phyloP scores from a whole-genome alignment of 2,329 filamentous ascomycete species.

The Colletotrichum sp. region DNA sequence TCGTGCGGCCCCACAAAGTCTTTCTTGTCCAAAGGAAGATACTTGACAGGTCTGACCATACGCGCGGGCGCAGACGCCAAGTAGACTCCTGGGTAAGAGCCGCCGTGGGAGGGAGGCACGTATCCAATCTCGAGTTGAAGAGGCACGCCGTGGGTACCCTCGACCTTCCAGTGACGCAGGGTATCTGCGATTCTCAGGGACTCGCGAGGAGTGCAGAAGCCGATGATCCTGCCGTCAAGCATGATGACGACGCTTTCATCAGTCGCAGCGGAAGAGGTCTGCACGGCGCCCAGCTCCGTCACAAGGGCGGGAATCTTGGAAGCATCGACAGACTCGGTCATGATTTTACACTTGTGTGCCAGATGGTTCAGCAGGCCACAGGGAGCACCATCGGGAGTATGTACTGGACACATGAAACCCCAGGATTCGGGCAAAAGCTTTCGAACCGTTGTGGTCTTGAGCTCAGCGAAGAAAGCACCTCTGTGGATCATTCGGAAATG shows the following conservation, averaged over 20 bases:
- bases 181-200: slow-evolving; percentile 83
- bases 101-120: slow-evolving; percentile 83
- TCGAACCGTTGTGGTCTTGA: slow-evolving; percentile 96
- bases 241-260: slow-evolving; percentile 88
- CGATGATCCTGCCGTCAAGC: slow-evolving; percentile 87
- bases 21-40: slow-evolving; percentile 82
- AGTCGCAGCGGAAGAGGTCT: slow-evolving; percentile 76
- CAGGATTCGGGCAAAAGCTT: slow-evolving; percentile 96
- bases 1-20: slow-evolving; percentile 94
- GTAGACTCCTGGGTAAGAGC: slow-evolving; percentile 96
- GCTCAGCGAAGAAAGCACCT: slow-evolving; percentile 97
- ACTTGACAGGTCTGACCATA: slow-evolving; percentile 92
- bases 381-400: slow-evolving; percentile 94
- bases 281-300: slow-evolving; percentile 78
- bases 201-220: slow-evolving; percentile 87
- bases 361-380: slow-evolving; percentile 96
- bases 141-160: slow-evolving; percentile 81
- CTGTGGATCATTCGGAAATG: slow-evolving; percentile 99
- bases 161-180: slow-evolving; percentile 93
- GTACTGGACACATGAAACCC: slow-evolving; percentile 97
- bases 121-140: slow-evolving; percentile 89
- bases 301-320: slow-evolving; percentile 76
- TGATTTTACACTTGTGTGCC: slow-evolving; percentile 91
- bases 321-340: slow-evolving; percentile 75
- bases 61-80: slow-evolving; percentile 85